Conservation (phyloP, 148 eudicot genomes). For the Silene latifolia region DNA sequence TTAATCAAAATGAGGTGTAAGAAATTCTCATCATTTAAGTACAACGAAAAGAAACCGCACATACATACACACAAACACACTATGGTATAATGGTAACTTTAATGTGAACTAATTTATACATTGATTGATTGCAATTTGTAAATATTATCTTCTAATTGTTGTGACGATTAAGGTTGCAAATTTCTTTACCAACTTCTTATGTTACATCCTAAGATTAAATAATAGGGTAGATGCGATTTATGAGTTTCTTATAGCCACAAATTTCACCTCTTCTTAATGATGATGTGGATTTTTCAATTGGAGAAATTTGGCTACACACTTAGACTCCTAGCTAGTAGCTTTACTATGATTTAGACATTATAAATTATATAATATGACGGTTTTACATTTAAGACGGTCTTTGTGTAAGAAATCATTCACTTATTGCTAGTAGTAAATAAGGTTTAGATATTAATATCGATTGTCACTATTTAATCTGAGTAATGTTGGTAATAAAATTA, state of each 20-base stretch:
- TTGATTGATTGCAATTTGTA: not conserved
- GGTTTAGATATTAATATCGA: too few species aligned
- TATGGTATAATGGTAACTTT: not conserved
- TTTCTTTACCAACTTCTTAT: conserved; percentile 1
- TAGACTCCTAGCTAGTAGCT: not conserved
- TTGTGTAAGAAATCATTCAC: too few species aligned
- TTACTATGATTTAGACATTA: too few species aligned
- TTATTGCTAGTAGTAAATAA: too few species aligned
- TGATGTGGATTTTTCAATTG: not conserved
- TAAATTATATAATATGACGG: too few species aligned
- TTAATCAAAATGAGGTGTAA: conserved; percentile 20
- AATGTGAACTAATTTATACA: not conserved
- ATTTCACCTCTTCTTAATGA: not conserved
- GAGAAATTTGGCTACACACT: too few species aligned
- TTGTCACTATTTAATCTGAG: too few species aligned
- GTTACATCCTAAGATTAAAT: not conserved
- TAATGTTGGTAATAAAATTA: too few species aligned
- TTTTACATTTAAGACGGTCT: too few species aligned
- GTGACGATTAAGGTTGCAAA: conserved; percentile 14
- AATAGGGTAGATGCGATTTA: not conserved
- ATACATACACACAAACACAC: not conserved
- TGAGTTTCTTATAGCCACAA: not conserved
- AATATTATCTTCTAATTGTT: not conserved
- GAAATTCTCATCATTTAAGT: not conserved
- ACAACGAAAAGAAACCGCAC: conserved; percentile 17